Conservation (phyloP, 2,329 filamentous ascomycete species). For the Pestalotiopsis sp. region DNA sequence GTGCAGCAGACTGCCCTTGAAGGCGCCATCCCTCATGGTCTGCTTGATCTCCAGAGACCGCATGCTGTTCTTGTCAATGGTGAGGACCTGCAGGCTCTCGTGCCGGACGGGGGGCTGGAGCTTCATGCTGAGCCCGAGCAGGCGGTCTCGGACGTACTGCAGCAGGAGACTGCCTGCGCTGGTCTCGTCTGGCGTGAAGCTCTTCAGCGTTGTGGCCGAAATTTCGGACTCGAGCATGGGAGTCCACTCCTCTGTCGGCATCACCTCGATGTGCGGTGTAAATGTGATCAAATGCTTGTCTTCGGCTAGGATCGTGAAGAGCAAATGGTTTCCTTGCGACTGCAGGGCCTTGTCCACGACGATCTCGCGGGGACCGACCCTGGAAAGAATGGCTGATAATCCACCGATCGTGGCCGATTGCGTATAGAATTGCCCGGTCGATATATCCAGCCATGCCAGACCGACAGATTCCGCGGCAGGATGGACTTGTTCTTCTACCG, state of each 20-base stretch:
- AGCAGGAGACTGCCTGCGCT: conserved; percentile 79
- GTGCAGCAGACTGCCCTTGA: conserved; percentile 84
- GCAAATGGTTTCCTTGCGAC: conserved; percentile 56
- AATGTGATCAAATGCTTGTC: conserved; percentile 79
- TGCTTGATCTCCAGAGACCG: conserved; percentile 85
- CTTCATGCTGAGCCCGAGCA: conserved; percentile 78
- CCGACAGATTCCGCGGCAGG: conserved; percentile 46
- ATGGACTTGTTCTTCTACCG: conserved; percentile 14
- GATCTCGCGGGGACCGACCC: conserved; percentile 83
- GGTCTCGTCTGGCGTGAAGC: conserved; percentile 71
- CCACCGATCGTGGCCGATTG: conserved; percentile 72
- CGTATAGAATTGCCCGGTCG: conserved; percentile 91
- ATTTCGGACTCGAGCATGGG: conserved; percentile 77
- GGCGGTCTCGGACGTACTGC: conserved; percentile 77
- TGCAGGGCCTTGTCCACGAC: conserved; percentile 70
- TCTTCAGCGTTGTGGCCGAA: conserved; percentile 46
- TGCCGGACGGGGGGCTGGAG: conserved; percentile 81
- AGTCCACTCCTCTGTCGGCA: conserved; percentile 66
- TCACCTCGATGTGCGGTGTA: conserved; percentile 49
- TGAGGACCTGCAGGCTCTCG: conserved; percentile 77
- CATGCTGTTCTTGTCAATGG: conserved; percentile 89
- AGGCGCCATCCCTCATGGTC: conserved; percentile 78
- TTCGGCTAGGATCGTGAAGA: conserved; percentile 71
- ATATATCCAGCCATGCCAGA: conserved; percentile 91
- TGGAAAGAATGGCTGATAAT: conserved; percentile 78